These are phyloP conservation scores for Coemansia guatemalensis DNA, from an alignment of 192 early-diverging fungal species.

Conservation along the genomic window DNA sequence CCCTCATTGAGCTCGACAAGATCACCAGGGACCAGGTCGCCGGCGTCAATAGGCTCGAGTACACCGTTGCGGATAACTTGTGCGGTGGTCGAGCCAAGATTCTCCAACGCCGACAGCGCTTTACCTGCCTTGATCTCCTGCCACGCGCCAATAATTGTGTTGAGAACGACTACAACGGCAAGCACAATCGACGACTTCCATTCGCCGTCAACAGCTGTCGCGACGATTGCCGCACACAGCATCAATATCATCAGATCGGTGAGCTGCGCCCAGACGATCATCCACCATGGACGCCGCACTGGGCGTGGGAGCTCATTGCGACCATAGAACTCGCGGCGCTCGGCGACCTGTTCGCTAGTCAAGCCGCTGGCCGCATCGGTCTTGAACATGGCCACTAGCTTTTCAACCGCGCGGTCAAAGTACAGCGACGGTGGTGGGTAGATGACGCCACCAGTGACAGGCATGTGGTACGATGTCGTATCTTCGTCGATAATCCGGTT, in stretches of 20 bases:
- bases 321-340: slow-evolving; percentile 79
- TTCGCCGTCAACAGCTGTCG: slow-evolving; percentile 82
- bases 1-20: slow-evolving; percentile 81
- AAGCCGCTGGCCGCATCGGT: slow-evolving; percentile 67
- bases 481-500: slow-evolving; percentile 48
- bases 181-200: slow-evolving; percentile 80
- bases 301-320: slow-evolving; percentile 80
- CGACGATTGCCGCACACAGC: slow-evolving; percentile 74
- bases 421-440: slow-evolving; percentile 71
- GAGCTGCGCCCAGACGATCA: slow-evolving; percentile 84
- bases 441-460: slow-evolving; percentile 46
- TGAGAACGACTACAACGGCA: slow-evolving; percentile 80
- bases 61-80: slow-evolving; percentile 76
- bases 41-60: slow-evolving; percentile 73
- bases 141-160: slow-evolving; percentile 87
- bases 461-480: slow-evolving; percentile 52
- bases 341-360: slow-evolving; percentile 54
- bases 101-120: slow-evolving; percentile 86
- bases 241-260: slow-evolving; percentile 96
- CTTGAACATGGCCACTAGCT: slow-evolving; percentile 82
- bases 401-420: slow-evolving; percentile 91
- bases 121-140: slow-evolving; percentile 97
- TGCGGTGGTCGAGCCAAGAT: slow-evolving; percentile 76
- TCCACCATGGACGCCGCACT: slow-evolving; percentile 67
- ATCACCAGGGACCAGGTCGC: slow-evolving; percentile 84